These are phyloP conservation scores for Scedosporium apiospermum DNA, from an alignment of 2,329 filamentous ascomycete species.

Conservation along the genomic window DNA sequence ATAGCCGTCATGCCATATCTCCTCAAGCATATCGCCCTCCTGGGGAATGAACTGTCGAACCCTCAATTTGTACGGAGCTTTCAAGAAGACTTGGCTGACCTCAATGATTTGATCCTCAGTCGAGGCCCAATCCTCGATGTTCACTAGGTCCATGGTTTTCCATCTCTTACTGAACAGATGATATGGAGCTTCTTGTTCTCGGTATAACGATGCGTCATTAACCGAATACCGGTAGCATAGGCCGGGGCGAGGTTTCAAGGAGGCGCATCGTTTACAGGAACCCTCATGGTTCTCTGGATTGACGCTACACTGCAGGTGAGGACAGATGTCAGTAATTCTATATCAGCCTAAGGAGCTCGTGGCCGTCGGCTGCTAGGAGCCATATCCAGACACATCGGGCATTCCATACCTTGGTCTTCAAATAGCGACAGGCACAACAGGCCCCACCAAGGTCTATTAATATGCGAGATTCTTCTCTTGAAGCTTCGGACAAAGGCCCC, in stretches of 20 bases:
- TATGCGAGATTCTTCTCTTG: not conserved
- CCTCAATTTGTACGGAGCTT: slow-evolving; percentile 19
- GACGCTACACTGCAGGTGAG: not conserved
- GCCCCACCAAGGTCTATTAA: not conserved
- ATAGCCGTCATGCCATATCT: slow-evolving; percentile 41
- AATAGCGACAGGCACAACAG: slow-evolving; percentile 2
- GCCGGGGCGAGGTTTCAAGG: not conserved
- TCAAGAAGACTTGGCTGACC: slow-evolving; percentile 4
- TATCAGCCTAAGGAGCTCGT: no score
- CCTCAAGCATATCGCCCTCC: slow-evolving; percentile 41
- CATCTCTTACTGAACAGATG: slow-evolving; percentile 7
- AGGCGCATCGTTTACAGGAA: not conserved
- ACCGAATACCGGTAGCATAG: slow-evolving; percentile 5
- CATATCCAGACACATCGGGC: not conserved
- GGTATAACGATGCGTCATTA: not conserved
- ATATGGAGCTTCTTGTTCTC: slow-evolving; percentile 6
- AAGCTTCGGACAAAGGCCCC: not conserved
- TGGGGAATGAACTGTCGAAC: slow-evolving; percentile 47
- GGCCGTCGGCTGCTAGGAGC: no score
- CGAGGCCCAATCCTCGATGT: slow-evolving; percentile 9
- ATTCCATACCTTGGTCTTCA: slow-evolving; percentile 4
- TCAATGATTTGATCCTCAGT: slow-evolving; percentile 3
- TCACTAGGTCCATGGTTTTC: slow-evolving; percentile 9
- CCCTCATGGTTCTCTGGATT: not conserved
- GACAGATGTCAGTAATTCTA: no score